Percentiles rank a stretch among this genome's conserved stretches.
These are phyloP conservation scores for Excoecaria cochinchinensis DNA, from an alignment of 345 rosid genomes.

Conservation along the genomic window DNA sequence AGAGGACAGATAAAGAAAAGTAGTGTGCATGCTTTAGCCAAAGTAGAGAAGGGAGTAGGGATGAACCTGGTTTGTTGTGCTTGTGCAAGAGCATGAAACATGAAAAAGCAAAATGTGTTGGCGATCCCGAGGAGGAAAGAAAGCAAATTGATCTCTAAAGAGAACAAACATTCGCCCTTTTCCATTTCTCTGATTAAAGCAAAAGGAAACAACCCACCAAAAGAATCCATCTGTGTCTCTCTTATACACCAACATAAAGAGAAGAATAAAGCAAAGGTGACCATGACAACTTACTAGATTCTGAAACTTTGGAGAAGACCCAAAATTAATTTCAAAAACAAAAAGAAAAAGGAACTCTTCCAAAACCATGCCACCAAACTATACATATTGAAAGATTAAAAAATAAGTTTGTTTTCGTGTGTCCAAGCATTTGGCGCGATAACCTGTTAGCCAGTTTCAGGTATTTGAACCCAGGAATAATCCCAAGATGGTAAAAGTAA, in stretches of 20 bases:
- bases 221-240: neutral
- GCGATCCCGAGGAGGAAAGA: conserved; percentile 44
- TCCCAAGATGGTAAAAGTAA: neutral
- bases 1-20: conserved; percentile 11
- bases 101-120: conserved; percentile 27
- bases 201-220: neutral
- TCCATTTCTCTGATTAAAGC: neutral
- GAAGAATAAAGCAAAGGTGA: conserved; percentile 9
- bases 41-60: conserved; percentile 5
- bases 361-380: no score
- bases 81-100: conserved; percentile 26
- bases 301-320: neutral
- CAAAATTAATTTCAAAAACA: neutral
- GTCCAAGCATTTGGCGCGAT: neutral
- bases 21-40: neutral
- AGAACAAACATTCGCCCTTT: conserved; percentile 1
- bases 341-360: no score
- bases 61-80: conserved; percentile 2
- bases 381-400: neutral
- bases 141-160: conserved; percentile 1
- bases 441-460: neutral
- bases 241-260: conserved; percentile 1
- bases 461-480: neutral
- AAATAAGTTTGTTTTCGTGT: neutral
- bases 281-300: neutral